A percentile compares a stretch with the other conserved stretches of the same genome.
Evolutionary conservation across 805 yeast genomes (phyloP).

Genomic region (Hanseniaspora taiwanica): DNA sequence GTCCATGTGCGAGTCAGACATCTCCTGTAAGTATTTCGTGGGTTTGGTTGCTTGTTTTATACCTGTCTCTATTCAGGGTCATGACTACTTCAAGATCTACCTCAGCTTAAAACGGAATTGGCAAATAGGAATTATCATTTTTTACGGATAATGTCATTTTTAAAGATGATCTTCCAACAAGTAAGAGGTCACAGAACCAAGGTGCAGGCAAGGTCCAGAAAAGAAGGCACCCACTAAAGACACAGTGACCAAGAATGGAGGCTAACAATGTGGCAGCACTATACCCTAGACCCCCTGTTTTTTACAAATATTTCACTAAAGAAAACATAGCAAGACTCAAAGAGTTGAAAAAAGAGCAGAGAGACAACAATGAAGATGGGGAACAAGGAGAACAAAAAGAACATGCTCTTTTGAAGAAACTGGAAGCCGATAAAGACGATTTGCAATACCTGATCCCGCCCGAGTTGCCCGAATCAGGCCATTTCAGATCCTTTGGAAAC

Average conservation of each 20-base stretch:
- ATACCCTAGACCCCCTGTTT: slow-evolving; percentile 93
- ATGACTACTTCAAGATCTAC: no score
- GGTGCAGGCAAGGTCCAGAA: no score
- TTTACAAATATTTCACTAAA: slow-evolving; percentile 55
- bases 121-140: no score
- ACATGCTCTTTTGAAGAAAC: slow-evolving; percentile 15
- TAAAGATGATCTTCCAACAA: no score
- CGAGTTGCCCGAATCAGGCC: slow-evolving; percentile 40
- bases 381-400: slow-evolving; percentile 26
- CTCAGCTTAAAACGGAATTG: no score
- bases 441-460: slow-evolving; percentile 56
- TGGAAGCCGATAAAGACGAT: slow-evolving; percentile 4
- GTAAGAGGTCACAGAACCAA: no score
- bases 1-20: neutral
- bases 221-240: no score
- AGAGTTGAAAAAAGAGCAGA: slow-evolving; percentile 6
- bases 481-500: slow-evolving; percentile 80
- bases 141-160: no score
- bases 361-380: slow-evolving; percentile 19
- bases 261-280: slow-evolving; percentile 43
- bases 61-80: no score
- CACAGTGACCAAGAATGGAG: neutral
- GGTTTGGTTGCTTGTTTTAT: no score
- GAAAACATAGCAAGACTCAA: slow-evolving; percentile 42
- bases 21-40: no score